Evolutionary conservation across 768 basidiomycete genomes (phyloP), one percentile per base, ranked within the genome.

Genomic region (Phanerochaete carnosa): DNA sequence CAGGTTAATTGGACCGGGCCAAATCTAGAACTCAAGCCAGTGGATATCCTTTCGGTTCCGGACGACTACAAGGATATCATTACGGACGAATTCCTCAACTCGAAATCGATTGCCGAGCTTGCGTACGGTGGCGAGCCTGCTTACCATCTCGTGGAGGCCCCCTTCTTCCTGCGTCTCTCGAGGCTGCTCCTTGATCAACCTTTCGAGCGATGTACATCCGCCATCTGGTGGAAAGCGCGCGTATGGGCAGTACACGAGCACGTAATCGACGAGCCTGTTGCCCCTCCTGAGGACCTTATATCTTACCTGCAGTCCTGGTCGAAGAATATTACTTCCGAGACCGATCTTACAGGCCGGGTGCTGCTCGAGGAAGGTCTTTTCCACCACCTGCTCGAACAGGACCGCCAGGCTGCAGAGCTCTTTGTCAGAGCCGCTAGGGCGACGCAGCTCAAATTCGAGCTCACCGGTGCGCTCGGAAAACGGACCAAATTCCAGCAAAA

Each of bases 1-100:
- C 97, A 99, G 72, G 81, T 79, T 29, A 99, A 99, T 74, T 99
- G 95, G 94, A 98, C 95, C 0, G 97, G 97, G 5, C 97, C 97
- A 2, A 82, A 90, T 67, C 81, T 97, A 45, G 76, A 85, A 61
- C 72, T 95, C 62, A 72, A 74, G 63, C 70, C 80, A 47, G 66
- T 74, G 64, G 77, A 76, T 35, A 55, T 79, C 50, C 68, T 80
- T 66, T 47, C 72, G 26, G 65, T 35, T 79, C 51, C 67, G 76
- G 43, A 65, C 29, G 63, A 70, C 32, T 49, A 66, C n/a, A 57
- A 72, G 28, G 57, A 72, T 55, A n/a, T 57, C 19, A 35, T 75
- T 29, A 76, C 77, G 37, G 80, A 45, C 37, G 79, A 85, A 23
- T 58, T 72, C 2, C 74, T 98, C 43, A 82, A 94, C 66, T 73